These are phyloP conservation scores for Amauroascus verrucosus DNA, from an alignment of 2,329 filamentous ascomycete genomes.

Conservation along the genomic window DNA sequence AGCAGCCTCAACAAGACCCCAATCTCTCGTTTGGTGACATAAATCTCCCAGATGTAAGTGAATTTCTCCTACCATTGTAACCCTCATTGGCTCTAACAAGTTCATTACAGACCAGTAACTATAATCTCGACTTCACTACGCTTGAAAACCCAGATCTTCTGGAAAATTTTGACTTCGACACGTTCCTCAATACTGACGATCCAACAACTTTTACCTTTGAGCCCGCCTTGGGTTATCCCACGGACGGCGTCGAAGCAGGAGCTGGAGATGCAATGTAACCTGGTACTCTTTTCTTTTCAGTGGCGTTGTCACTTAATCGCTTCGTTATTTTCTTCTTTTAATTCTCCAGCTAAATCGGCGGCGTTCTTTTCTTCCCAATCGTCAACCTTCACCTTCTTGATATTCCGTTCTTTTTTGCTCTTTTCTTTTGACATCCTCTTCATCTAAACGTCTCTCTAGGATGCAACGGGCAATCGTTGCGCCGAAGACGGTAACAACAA, in stretches of 20 bases:
- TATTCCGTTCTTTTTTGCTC: background rate
- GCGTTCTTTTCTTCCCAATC: background rate
- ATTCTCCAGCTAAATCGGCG: background rate
- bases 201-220: slow-evolving; percentile 36
- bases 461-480: background rate
- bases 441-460: slow-evolving; percentile 10
- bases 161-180: slow-evolving; percentile 55
- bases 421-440: slow-evolving; percentile 12
- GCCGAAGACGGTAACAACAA: background rate
- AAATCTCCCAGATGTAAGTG: slow-evolving; percentile 27
- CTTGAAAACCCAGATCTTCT: slow-evolving; percentile 40
- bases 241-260: slow-evolving; percentile 37
- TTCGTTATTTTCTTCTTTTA: background rate
- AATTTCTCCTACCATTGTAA: background rate
- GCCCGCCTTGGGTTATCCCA: slow-evolving; percentile 29
- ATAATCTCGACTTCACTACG: slow-evolving; percentile 37
- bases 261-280: slow-evolving; percentile 30
- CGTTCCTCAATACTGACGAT: slow-evolving; percentile 51
- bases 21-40: slow-evolving; percentile 1
- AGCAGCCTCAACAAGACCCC: slow-evolving; percentile 25
- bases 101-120: slow-evolving; percentile 23
- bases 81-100: background rate
- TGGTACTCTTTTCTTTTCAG: background rate
- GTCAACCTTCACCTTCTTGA: background rate
- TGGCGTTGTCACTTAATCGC: background rate